Conservation (phyloP, 106 monocot species). For the Acorus gramineus region DNA sequence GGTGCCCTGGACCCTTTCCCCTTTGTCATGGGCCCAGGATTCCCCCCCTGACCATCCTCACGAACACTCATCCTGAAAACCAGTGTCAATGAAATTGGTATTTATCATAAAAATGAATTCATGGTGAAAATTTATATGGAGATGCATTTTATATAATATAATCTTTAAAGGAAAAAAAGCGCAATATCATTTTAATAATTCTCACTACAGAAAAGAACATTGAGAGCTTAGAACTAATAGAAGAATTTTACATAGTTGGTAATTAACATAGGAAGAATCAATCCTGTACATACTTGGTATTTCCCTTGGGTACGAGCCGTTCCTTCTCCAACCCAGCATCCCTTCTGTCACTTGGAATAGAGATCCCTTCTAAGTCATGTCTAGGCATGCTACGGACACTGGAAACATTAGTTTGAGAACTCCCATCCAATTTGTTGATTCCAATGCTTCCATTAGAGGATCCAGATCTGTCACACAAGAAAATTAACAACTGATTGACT, state of each 20-base stretch:
- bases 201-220: too few species aligned
- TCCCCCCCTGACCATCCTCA: constrained; percentile 36
- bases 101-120: neutral
- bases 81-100: too few species aligned
- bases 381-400: constrained; percentile 21
- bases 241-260: too few species aligned
- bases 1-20: constrained; percentile 41
- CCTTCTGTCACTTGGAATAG: constrained; percentile 28
- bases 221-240: too few species aligned
- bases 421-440: constrained; percentile 17
- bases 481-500: neutral
- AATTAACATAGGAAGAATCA: too few species aligned
- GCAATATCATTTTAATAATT: too few species aligned
- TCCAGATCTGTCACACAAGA: constrained; percentile 31
- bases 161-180: too few species aligned
- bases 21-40: constrained; percentile 24
- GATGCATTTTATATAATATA: neutral
- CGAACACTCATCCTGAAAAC: constrained; percentile 27
- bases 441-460: constrained; percentile 6
- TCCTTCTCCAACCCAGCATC: constrained; percentile 28
- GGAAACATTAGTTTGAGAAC: constrained; percentile 23
- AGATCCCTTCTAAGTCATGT: constrained; percentile 31
- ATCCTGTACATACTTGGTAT: constrained; percentile 26
- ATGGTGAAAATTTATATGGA: neutral
- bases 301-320: constrained; percentile 11